phyloP scores from a whole-genome alignment of 1,284 basidiomycete genomes.

The Trametes polyzona region DNA sequence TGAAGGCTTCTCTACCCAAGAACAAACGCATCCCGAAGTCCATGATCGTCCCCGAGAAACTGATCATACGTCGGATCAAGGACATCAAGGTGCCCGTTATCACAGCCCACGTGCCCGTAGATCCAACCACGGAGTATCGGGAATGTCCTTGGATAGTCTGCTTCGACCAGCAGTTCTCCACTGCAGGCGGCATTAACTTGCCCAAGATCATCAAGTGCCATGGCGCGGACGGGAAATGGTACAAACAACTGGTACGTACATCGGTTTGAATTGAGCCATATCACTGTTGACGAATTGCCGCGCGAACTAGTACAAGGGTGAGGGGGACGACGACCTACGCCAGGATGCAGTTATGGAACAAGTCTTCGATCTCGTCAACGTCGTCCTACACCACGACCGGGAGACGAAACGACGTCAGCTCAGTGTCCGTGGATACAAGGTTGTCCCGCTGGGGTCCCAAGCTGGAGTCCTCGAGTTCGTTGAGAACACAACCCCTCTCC shows the following conservation, averaged over 20 bases:
- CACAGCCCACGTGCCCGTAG: constrained; percentile 75
- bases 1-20: constrained; percentile 41
- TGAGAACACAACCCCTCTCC: constrained; percentile 73
- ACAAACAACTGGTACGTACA: constrained; percentile 80
- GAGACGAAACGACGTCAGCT: constrained; percentile 79
- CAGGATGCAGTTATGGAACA: constrained; percentile 99
- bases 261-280: not conserved
- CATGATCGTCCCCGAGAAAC: constrained; percentile 44
- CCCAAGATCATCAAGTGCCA: constrained; percentile 84
- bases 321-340: constrained; percentile 87
- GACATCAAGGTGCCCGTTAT: constrained; percentile 80
- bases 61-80: constrained; percentile 52
- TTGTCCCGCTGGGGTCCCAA: constrained; percentile 82
- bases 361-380: constrained; percentile 91
- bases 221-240: constrained; percentile 69
- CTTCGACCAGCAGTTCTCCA: constrained; percentile 64
- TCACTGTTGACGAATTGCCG: too few relatives aligned
- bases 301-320: constrained; percentile 84
- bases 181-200: constrained; percentile 80
- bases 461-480: constrained; percentile 95
- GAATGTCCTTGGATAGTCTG: constrained; percentile 67
- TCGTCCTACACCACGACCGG: constrained; percentile 73
- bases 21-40: constrained; percentile 27
- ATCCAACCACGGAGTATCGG: constrained; percentile 71
- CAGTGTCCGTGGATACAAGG: constrained; percentile 83